Evolutionary conservation across 2,329 filamentous ascomycete species (phyloP), one percentile per base, ranked within the genome.

Genomic region (Acephala macrosclerotiorum): DNA sequence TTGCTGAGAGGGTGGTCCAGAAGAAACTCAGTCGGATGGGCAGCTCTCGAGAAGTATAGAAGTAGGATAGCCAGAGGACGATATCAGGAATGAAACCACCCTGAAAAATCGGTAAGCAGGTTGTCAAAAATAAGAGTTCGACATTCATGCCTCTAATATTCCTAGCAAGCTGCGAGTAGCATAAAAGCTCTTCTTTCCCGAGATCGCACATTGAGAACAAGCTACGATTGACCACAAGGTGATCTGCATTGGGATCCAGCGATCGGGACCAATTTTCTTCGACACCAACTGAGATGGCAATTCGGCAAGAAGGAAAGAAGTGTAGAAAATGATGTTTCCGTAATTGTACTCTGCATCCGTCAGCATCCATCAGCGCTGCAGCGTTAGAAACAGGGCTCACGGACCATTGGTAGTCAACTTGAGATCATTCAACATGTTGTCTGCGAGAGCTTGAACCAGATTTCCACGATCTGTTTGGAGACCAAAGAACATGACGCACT

Each of bases 51-150:
- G 87, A 86, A 57, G 87, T 93, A 79, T 93, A 94, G 77, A 90
- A 94, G 76, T 94, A 94, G 2, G 87, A 89, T 7, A 93, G 80
- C 76, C 90, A 93, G 0, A 91, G 79, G 16, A 91, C 84, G 25
- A 86, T 86, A 66, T 88, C 86, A 0, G 87, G 86, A 58, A 90
- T 89, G 68, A 90, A 90, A 0, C 86, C 87, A 25, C 86, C 86
- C 75, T 85, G 20, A 14, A 53, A 47, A 14, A 60, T 0, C 26
- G 35, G 45, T 65, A 33, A 67, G 40, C 14, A 29, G 2, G 18
- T 6, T 14, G 36, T 4, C 4, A 14, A 20, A 2, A 14, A 35
- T 1, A 16, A 20, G 8, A 6, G 35, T 12, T 38, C 2, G 20
- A 29, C 3, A 8, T 12, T 49, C 49, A 42, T 42, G 67, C 70